phyloP scores from a whole-genome alignment of 345 rosid species.

The Citrus australasica region DNA sequence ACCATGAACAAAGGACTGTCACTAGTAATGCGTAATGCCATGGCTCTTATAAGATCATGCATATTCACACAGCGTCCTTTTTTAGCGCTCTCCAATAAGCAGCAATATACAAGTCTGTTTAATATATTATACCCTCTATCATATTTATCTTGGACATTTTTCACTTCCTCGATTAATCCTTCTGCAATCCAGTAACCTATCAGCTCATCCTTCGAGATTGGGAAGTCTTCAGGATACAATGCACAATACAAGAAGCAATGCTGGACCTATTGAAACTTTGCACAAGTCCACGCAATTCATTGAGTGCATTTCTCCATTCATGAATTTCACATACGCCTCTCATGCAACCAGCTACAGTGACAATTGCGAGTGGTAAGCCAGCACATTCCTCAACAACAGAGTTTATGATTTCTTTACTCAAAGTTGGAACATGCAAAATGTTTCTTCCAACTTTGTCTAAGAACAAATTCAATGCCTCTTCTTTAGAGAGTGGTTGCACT shows the following conservation, averaged over 20 bases:
- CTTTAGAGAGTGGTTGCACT: slow-evolving; percentile 10
- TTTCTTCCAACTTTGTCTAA: background rate
- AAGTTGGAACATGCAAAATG: background rate
- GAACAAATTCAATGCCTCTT: no score
- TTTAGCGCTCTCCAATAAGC: no score
- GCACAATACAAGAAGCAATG: slow-evolving; percentile 26
- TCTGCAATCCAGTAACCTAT: slow-evolving; percentile 14
- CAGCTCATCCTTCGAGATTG: background rate
- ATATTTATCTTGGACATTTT: background rate
- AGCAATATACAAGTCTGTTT: no score
- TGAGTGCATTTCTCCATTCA: slow-evolving; percentile 15
- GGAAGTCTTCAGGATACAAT: slow-evolving; percentile 14
- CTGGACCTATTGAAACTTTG: background rate
- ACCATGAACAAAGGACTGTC: slow-evolving; percentile 9
- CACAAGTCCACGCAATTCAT: no score
- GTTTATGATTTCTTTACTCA: no score
- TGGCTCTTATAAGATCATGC: no score
- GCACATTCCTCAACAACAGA: no score
- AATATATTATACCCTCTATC: background rate
- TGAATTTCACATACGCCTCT: slow-evolving; percentile 1
- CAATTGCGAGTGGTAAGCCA: slow-evolving; percentile 18
- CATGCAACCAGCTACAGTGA: slow-evolving; percentile 10
- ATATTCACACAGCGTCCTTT: no score
- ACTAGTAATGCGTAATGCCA: slow-evolving; percentile 1
- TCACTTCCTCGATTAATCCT: slow-evolving; percentile 14